A percentile compares a stretch with the other conserved stretches of the same genome.
phyloP scores from a whole-genome alignment of 331 rosid species.

The Spiraea crenata region DNA sequence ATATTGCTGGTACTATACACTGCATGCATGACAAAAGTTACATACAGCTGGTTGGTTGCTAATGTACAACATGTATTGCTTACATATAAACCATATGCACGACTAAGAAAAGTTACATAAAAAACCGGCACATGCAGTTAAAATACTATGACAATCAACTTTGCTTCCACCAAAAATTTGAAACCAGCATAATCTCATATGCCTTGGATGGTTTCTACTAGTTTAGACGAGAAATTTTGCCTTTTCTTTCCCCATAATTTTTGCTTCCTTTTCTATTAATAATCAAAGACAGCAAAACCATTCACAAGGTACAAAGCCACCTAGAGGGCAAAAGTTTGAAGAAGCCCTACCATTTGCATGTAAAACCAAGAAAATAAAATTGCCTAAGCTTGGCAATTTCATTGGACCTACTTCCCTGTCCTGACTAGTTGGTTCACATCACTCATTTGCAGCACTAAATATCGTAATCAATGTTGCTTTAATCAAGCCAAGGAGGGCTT shows the following conservation, averaged over 20 bases:
- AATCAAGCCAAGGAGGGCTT: not conserved
- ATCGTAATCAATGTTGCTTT: slow-evolving; percentile 3
- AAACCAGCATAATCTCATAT: no score
- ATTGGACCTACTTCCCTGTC: not conserved
- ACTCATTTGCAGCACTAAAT: no score
- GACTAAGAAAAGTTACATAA: not conserved
- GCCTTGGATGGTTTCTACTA: not conserved
- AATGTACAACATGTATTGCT: no score
- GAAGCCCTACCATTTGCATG: not conserved
- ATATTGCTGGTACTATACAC: no score
- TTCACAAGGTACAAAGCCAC: not conserved
- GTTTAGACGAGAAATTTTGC: not conserved
- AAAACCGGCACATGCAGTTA: not conserved
- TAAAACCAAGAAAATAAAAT: not conserved
- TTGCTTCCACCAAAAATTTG: not conserved
- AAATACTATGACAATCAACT: not conserved
- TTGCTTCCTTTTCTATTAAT: not conserved
- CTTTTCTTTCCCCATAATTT: not conserved
- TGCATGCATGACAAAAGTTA: no score
- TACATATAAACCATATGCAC: no score
- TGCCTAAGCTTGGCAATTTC: not conserved
- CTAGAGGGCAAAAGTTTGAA: not conserved
- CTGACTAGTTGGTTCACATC: no score
- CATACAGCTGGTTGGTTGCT: no score
- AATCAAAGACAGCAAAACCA: slow-evolving; percentile 4